Base-by-base conservation (phyloP, 2,329 filamentous ascomycete genomes). In the Xylaria sp. region DNA sequence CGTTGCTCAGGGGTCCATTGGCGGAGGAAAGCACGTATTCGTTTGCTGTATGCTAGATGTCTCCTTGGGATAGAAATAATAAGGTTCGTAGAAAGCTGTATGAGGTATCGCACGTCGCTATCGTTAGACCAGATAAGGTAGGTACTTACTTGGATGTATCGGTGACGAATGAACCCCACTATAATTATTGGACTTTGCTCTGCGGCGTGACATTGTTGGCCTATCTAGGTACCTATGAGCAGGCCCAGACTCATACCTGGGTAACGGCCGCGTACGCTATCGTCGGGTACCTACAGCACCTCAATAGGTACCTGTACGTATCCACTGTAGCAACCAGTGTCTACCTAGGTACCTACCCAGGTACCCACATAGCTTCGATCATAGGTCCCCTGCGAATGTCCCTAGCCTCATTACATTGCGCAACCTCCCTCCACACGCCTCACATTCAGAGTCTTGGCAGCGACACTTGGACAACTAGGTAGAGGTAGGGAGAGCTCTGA, bases 381-480 rank as follows among this genome's bases (percentile, higher is more conserved):
- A 11, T 35, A 35, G 9, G 31, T 4, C n/a, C n/a, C n/a, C n/a
- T n/a, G n/a, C n/a, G n/a, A 41, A 31, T 40, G 11, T 54, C 23
- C 37, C 38, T 23, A 64, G 60, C 63, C 63, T 57, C 58, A 52
- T 27, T 48, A 21, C 48, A 54, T 65, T 63, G 63, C 59, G 63
- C 63, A 40, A 60, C 48, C 58, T 64, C 62, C 62, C n/a, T n/a
- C n/a, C n/a, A n/a, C n/a, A 64, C 62, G 58, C 54, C 27, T 60
- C 31, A 46, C n/a, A 13, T 8, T 54, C 38, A 25, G 40, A 38
- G 53, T 41, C 54, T 53, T 47, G 47, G 19, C 47, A 19, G n/a
- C n/a, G n/a, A n/a, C n/a, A n/a, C n/a, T n/a, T n/a, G n/a, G n/a
- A n/a, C n/a, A n/a, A n/a, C n/a, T n/a, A n/a, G n/a, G n/a, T n/a